A percentile compares a stretch with the other conserved stretches of the same genome.
Conservation (phyloP, 257 asterid species). For the Solanum paucissectum region DNA sequence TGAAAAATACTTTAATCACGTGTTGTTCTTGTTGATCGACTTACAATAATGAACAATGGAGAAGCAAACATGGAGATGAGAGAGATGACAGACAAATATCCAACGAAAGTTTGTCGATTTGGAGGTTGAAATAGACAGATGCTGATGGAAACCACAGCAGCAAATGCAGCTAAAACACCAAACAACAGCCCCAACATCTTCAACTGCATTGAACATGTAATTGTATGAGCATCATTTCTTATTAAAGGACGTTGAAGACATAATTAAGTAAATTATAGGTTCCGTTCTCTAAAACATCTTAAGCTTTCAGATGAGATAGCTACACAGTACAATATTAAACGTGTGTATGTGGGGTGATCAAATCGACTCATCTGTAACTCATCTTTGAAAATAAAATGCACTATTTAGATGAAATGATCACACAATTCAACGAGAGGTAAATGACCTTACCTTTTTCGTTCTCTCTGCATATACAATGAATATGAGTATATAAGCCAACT, state of each 20-base stretch:
- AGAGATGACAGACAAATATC: constrained; percentile 51
- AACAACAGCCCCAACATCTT: constrained; percentile 22
- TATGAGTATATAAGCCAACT: constrained; percentile 45
- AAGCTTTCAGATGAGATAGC: background rate
- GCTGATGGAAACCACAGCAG: constrained; percentile 35
- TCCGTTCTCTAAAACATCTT: background rate
- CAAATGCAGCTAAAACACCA: constrained; percentile 45
- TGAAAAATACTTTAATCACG: background rate
- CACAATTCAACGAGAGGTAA: background rate
- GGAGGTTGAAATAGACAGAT: constrained; percentile 48
- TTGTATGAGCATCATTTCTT: background rate
- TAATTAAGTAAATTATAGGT: constrained; percentile 22
- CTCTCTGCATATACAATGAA: constrained; percentile 45
- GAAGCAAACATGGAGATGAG: constrained; percentile 90
- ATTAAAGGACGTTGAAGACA: background rate
- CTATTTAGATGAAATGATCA: background rate
- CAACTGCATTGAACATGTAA: constrained; percentile 11
- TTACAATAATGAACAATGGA: constrained; percentile 69
- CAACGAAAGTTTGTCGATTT: constrained; percentile 59
- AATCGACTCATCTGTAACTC: background rate
- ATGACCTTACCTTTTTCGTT: constrained; percentile 29
- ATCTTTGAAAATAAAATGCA: background rate
- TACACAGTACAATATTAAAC: background rate
- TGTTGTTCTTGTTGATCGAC: constrained; percentile 7
- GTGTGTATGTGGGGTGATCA: background rate